These are phyloP conservation scores for Talaromyces sp. DNA, from an alignment of 2,329 filamentous ascomycete genomes.

Conservation along the genomic window DNA sequence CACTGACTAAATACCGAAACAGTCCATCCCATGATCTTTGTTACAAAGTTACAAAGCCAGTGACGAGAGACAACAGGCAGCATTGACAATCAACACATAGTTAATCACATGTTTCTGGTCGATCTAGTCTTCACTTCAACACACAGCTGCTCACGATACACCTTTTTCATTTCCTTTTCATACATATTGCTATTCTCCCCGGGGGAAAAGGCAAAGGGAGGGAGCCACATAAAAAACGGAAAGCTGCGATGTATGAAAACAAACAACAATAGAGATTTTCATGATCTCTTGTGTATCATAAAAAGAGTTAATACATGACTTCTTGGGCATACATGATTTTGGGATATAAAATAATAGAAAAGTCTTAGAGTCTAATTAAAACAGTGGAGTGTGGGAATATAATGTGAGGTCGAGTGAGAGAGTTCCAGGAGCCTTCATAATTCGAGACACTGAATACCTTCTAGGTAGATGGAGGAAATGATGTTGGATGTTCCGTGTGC, in stretches of 20 bases:
- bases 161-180: conserved; percentile 10
- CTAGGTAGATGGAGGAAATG: neutral
- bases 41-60: neutral
- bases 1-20: neutral
- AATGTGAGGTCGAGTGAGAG: neutral
- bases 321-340: conserved; percentile 39
- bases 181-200: conserved; percentile 10
- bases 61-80: neutral
- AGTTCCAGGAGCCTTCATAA: conserved; percentile 10
- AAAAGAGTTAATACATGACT: conserved; percentile 38
- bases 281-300: conserved; percentile 34
- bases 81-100: neutral
- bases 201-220: neutral
- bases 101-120: neutral
- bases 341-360: conserved; percentile 9
- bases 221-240: conserved; percentile 4
- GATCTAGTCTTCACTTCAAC: neutral
- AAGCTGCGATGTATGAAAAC: conserved; percentile 3
- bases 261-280: conserved; percentile 22
- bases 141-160: neutral
- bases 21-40: neutral
- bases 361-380: conserved; percentile 36
- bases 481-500: conserved; percentile 13
- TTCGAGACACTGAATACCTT: conserved; percentile 14
- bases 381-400: conserved; percentile 18